Evolutionary conservation across 2,329 filamentous ascomycete genomes (phyloP), one percentile per base, ranked within the genome.

Genomic region (Trichophaea hybrida): DNA sequence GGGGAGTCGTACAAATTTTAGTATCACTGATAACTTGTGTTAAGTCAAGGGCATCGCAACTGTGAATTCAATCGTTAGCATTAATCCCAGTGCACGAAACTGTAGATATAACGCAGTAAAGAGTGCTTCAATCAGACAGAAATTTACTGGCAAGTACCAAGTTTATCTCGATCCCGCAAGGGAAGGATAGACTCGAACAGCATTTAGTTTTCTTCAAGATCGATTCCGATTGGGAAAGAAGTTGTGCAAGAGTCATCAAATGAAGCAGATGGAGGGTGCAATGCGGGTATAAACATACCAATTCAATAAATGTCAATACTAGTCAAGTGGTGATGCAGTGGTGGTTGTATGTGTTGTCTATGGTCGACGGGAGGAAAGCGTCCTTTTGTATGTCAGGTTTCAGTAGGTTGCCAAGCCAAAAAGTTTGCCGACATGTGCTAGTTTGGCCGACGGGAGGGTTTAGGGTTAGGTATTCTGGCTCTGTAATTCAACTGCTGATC

Each of bases 201-300:
- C 63, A 65, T 56, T 59, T 60, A 52, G 64, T 61, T 61, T 62
- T 68, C 67, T 65, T 67, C 67, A 68, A 65, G 67, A 61, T 66
- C 67, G 67, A 67, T 64, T 68, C 62, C 60, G 67, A 67, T 62
- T 66, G 64, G 67, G 67, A 68, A 68, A 68, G 67, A 68, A 68
- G 66, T 58, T 65, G 54, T 64, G 63, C 63, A 60, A 57, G 58
- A 59, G 57, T 52, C 59, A 60, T 65, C 63, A 64, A 61, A 49
- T 35, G 57, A 64, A 64, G 59, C 52, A 24, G 10, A 37, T 49
- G 48, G 8, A 53, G 44, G 15, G 32, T n/a, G 7, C n/a, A 32
- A 50, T 24, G 48, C 31, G 48, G 24, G 1, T 5, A n/a, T 6
- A 12, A 46, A 46, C 40, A 12, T 46, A 46, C 40, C 40, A 46